Conservation (phyloP, 352 stramenopile species). For the Poterioochromonas sp. region DNA sequence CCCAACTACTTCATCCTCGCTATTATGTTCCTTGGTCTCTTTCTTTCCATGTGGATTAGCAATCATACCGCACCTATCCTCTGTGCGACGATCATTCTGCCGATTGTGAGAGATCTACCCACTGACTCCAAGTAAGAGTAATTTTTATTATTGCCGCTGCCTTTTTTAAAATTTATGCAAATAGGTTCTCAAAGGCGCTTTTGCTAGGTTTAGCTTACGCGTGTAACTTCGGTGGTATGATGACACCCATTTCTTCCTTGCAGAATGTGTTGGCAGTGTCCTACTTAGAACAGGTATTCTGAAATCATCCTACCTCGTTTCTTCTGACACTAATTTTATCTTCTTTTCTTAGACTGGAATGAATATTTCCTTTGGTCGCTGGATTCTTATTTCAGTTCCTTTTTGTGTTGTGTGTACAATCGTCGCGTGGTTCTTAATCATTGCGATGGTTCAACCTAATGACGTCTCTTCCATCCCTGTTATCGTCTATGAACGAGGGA, state of each 20-base stretch:
- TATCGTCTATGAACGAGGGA: slow-evolving; percentile 75
- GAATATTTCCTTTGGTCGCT: slow-evolving; percentile 73
- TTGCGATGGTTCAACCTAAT: slow-evolving; percentile 68
- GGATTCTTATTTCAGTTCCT: slow-evolving; percentile 72
- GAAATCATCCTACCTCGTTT: neutral
- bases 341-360: slow-evolving; percentile 42
- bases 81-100: slow-evolving; percentile 49
- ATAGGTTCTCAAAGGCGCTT: slow-evolving; percentile 66
- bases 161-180: neutral
- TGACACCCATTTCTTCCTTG: slow-evolving; percentile 79
- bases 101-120: slow-evolving; percentile 29
- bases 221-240: slow-evolving; percentile 80
- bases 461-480: slow-evolving; percentile 77
- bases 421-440: slow-evolving; percentile 72
- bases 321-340: neutral
- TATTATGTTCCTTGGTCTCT: slow-evolving; percentile 82
- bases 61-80: slow-evolving; percentile 81
- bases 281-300: slow-evolving; percentile 26
- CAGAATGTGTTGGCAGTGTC: slow-evolving; percentile 51
- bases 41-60: slow-evolving; percentile 82
- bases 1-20: slow-evolving; percentile 75
- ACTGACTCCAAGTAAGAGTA: slow-evolving; percentile 7
- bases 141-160: neutral
- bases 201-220: slow-evolving; percentile 80
- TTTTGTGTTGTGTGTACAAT: slow-evolving; percentile 73